Evolutionary conservation across 108 stramenopile species (phyloP), one percentile per base, ranked within the genome.

Genomic region (Nannochloropsis oceanica): DNA sequence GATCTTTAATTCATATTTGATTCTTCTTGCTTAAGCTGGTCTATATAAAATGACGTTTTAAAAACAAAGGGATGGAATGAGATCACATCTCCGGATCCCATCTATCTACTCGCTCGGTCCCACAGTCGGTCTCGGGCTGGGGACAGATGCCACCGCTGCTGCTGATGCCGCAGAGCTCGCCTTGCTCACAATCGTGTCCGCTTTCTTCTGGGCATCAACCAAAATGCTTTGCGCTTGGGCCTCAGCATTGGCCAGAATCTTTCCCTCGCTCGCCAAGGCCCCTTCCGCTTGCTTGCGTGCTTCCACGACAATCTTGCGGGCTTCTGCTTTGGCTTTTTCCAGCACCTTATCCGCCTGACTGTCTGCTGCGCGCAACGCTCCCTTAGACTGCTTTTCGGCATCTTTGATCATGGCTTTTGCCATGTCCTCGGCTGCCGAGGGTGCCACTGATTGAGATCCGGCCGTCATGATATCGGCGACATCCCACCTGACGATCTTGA

Each of bases 381-480:
- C 46, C 44, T 42, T 46, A 46, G 44, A 44, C 46, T 43, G 20
- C 81, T 20, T 82, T 85, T 82, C 43, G 25, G 9, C 44, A 73
- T 44, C 81, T 81, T 27, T 26, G 44, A 82, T 12, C 42, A 85
- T 82, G 20, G 79, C 1, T 12, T 13, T 27, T 27, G 43, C 11
- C 44, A 22, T 27, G 44, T 81, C 46, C 22, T 20, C 26, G 25
- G 44, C 43, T 13, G n/a, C 44, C 80, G 14, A 44, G n/a, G 59
- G 59, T 73, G 59, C 59, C 18, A 73, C 59, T 82, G 25, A 25
- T 26, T 46, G 59, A 80, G 44, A 44, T 80, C 80, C 18, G 73
- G 83, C 83, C 84, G 80, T 44, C 84, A 84, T 84, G 79, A 87
- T 87, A 80, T 87, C 87, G 34, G 27, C 43, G 13, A 87, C 43